Percentiles rank a stretch among this genome's conserved stretches.
phyloP scores from a whole-genome alignment of 441 rosid species.

The Aleurites moluccanus region DNA sequence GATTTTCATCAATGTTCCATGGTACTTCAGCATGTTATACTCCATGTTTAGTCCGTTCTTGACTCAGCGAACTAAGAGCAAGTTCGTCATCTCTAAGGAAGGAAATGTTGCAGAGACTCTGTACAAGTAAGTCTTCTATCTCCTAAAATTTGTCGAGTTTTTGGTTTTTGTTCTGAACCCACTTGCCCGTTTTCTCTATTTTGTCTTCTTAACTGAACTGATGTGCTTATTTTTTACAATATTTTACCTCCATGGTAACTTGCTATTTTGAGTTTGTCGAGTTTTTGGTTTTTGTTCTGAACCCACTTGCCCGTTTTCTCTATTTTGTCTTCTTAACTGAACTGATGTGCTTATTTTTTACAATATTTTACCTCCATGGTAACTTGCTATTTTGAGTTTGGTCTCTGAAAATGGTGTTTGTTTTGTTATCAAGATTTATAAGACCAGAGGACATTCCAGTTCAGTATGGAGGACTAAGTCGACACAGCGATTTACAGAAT shows the following conservation, averaged over 20 bases:
- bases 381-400: constrained; percentile 1
- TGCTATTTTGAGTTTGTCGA: constrained; percentile 6
- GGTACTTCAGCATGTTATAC: constrained; percentile 85
- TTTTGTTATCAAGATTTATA: constrained; percentile 51
- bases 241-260: not conserved
- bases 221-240: not conserved
- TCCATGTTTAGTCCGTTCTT: constrained; percentile 90
- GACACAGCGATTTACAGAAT: constrained; percentile 56
- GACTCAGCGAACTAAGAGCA: constrained; percentile 96
- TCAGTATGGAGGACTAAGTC: constrained; percentile 87
- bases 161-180: not conserved
- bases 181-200: not conserved
- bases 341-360: not conserved
- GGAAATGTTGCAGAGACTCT: constrained; percentile 89
- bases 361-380: not conserved
- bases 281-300: not conserved
- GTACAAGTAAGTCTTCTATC: constrained; percentile 56
- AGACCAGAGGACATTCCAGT: constrained; percentile 89
- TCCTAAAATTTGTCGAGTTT: not conserved
- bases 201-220: not conserved
- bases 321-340: not conserved
- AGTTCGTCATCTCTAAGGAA: constrained; percentile 87
- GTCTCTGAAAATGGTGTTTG: not conserved
- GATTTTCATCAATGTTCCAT: constrained; percentile 96
- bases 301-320: not conserved